Evolutionary conservation across 2,329 filamentous ascomycete genomes (phyloP).

Genomic region (Stagonosporopsis rhizophila): DNA sequence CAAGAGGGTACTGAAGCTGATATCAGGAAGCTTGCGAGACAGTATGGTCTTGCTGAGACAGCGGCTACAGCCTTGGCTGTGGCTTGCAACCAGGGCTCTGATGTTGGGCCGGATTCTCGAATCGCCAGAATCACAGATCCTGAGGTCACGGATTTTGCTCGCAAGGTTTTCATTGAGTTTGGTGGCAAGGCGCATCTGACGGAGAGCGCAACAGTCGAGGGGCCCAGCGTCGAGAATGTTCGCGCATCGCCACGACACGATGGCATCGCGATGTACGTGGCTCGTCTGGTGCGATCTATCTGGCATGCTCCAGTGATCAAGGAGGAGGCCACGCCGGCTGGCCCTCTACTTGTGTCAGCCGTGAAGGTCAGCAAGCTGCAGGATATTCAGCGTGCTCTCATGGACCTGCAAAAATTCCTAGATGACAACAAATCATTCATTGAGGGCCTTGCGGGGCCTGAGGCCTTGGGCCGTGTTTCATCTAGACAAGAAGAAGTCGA

Average conservation of each 20-base stretch:
- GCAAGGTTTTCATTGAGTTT: conserved; percentile 88
- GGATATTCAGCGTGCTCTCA: conserved; percentile 79
- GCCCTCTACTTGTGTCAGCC: conserved; percentile 70
- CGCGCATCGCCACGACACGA: conserved; percentile 88
- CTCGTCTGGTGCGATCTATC: conserved; percentile 83
- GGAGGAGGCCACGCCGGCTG: conserved; percentile 61
- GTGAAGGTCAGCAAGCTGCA: conserved; percentile 73
- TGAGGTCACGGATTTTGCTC: conserved; percentile 82
- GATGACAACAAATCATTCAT: conserved; percentile 89
- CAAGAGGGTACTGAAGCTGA: conserved; percentile 83
- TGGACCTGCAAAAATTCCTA: conserved; percentile 81
- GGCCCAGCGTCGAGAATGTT: conserved; percentile 78
- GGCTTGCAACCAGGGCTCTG: conserved; percentile 90
- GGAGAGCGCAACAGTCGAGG: conserved; percentile 72
- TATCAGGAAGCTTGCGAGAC: conserved; percentile 80
- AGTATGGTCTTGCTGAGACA: conserved; percentile 88
- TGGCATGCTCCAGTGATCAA: conserved; percentile 82
- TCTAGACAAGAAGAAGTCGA: conserved; percentile 91
- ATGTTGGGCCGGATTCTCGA: conserved; percentile 74
- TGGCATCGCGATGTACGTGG: conserved; percentile 85
- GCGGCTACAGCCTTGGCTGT: conserved; percentile 91
- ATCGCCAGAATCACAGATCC: conserved; percentile 78
- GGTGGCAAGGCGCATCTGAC: conserved; percentile 86
- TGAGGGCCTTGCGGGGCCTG: conserved; percentile 89
- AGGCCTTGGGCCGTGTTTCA: conserved; percentile 77